These are phyloP conservation scores for Aspergillus caelatus DNA, from an alignment of 2,329 filamentous ascomycete species.

Conservation along the genomic window DNA sequence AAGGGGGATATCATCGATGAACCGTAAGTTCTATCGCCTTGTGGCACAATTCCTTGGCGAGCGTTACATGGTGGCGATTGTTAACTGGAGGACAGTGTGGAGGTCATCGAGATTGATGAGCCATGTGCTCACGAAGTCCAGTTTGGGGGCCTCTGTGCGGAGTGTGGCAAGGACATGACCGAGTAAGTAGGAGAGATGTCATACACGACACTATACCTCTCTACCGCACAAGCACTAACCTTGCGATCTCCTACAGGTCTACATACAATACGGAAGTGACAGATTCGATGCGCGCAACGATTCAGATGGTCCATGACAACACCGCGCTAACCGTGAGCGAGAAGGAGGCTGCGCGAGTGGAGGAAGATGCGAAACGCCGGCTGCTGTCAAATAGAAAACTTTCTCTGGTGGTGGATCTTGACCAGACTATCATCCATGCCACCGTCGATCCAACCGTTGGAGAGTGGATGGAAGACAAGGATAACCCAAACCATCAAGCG, in stretches of 20 bases:
- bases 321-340: slow-evolving; percentile 82
- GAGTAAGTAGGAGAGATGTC: slow-evolving; percentile 53
- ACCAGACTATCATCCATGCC: slow-evolving; percentile 98
- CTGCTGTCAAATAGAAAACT: slow-evolving; percentile 80
- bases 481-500: slow-evolving; percentile 87
- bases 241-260: slow-evolving; percentile 44
- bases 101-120: slow-evolving; percentile 79
- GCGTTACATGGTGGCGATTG: not conserved
- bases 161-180: slow-evolving; percentile 96
- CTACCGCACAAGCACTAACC: not conserved
- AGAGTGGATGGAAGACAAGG: slow-evolving; percentile 88
- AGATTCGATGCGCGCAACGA: slow-evolving; percentile 83
- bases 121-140: slow-evolving; percentile 89
- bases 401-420: slow-evolving; percentile 91
- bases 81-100: slow-evolving; percentile 45
- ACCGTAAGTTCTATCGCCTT: slow-evolving; percentile 37
- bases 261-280: slow-evolving; percentile 79
- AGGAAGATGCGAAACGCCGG: slow-evolving; percentile 83
- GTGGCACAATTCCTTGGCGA: not conserved
- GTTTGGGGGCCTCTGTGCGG: slow-evolving; percentile 84
- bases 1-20: slow-evolving; percentile 48
- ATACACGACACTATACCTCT: slow-evolving; percentile 5
- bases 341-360: slow-evolving; percentile 76
- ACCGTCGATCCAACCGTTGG: slow-evolving; percentile 95
- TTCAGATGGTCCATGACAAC: slow-evolving; percentile 94